Percentiles rank a stretch among this genome's conserved stretches.
These are phyloP conservation scores for Pyrenophora teres DNA, from an alignment of 2,329 filamentous ascomycete genomes.

Conservation along the genomic window DNA sequence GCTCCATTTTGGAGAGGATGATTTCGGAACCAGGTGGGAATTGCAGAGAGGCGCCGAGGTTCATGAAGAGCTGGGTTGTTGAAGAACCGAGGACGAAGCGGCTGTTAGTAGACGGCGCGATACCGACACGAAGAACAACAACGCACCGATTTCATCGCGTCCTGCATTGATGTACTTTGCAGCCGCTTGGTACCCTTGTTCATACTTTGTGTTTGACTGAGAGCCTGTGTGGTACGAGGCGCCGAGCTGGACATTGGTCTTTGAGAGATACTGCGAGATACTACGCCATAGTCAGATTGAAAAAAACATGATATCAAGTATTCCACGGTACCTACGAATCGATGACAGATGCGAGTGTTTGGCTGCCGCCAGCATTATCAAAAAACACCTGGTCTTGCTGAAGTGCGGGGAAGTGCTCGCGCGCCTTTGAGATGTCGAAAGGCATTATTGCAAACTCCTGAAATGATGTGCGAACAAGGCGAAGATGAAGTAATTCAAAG, in stretches of 20 bases:
- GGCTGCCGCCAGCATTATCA: conserved; percentile 79
- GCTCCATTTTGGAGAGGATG: conserved; percentile 72
- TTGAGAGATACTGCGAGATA: conserved; percentile 68
- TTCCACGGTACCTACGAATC: conserved; percentile 58
- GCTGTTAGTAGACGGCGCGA: neutral
- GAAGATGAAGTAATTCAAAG: neutral
- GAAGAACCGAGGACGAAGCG: conserved; percentile 68
- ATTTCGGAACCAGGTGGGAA: conserved; percentile 62
- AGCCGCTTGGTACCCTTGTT: conserved; percentile 65
- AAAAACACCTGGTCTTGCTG: conserved; percentile 70
- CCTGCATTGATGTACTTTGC: conserved; percentile 73
- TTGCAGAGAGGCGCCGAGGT: conserved; percentile 55
- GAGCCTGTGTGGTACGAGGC: conserved; percentile 68
- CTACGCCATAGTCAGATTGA: conserved; percentile 33
- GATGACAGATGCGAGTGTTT: conserved; percentile 69
- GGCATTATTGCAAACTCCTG: conserved; percentile 6
- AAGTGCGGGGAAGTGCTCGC: conserved; percentile 70
- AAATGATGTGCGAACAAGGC: too few relatives aligned
- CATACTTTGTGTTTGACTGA: conserved; percentile 64
- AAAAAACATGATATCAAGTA: neutral
- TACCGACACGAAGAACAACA: neutral
- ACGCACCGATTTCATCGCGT: conserved; percentile 65
- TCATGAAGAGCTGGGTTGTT: conserved; percentile 77
- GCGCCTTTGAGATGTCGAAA: conserved; percentile 62
- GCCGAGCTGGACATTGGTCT: conserved; percentile 76